These are phyloP conservation scores for Arachnomyces sp. DNA, from an alignment of 2,329 filamentous ascomycete genomes.

Conservation along the genomic window DNA sequence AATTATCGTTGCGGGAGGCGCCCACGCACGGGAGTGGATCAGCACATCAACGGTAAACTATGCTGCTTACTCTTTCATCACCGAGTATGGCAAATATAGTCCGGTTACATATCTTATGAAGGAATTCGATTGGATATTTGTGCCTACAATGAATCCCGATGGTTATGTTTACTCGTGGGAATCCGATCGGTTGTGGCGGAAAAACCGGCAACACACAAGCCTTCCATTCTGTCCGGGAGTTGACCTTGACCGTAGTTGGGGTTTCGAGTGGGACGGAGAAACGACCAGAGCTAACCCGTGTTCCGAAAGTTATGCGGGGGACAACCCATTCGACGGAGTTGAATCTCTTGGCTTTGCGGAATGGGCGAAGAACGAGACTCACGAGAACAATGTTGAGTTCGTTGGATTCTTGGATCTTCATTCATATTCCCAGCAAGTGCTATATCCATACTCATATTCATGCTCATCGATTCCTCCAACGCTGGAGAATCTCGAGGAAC, in stretches of 20 bases:
- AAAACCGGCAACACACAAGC: conserved; percentile 72
- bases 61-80: conserved; percentile 80
- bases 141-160: conserved; percentile 87
- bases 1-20: conserved; percentile 72
- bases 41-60: conserved; percentile 87
- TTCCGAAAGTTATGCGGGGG: conserved; percentile 82
- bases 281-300: conserved; percentile 68
- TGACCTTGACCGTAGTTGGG: conserved; percentile 82
- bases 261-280: conserved; percentile 72
- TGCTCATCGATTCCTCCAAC: conserved; percentile 73
- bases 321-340: conserved; percentile 71
- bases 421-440: conserved; percentile 88
- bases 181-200: conserved; percentile 86
- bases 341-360: conserved; percentile 68
- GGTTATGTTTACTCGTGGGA: conserved; percentile 94
- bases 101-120: conserved; percentile 69
- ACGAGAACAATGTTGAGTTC: conserved; percentile 63
- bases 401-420: conserved; percentile 86
- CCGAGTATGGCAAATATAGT: conserved; percentile 65
- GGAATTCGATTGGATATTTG: conserved; percentile 77
- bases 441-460: conserved; percentile 86
- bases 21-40: conserved; percentile 97
- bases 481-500: conserved; percentile 83
- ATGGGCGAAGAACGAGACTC: conserved; percentile 76
- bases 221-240: conserved; percentile 78